Base-by-base conservation (phyloP, 1,284 basidiomycete genomes). In the Trametes versicolor region DNA sequence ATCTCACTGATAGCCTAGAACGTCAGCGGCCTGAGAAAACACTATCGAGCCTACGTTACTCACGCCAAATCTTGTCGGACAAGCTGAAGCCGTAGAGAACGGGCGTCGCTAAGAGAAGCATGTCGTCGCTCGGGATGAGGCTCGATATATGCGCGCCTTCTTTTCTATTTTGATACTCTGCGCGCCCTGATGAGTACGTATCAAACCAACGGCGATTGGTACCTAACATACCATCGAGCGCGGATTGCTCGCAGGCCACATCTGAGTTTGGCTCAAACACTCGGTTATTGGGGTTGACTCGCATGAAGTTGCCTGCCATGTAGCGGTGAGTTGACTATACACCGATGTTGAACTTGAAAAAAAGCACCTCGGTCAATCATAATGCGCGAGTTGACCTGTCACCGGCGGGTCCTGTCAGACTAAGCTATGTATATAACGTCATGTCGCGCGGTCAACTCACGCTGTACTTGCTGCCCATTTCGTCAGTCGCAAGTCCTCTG, bases 1-100 rank as follows among this genome's bases (percentile, higher is more conserved):
- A 85, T 71, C 86, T 84, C 58, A 87, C 86, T 87, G 29, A 32
- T n/a, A n/a, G n/a, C n/a, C n/a, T n/a, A n/a, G n/a, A n/a, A n/a
- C n/a, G 65, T 6, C 21, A 19, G 17, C 29, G 39, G 43, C 39
- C 13, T 51, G n/a, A 7, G 54, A 36, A n/a, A 29, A 13, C 27
- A 8, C 17, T 41, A 27, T 23, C 61, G 60, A 25, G 29, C 1
- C 17, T 86, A 78, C 66, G 87, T 87, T 1, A 80, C 85, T 59
- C 70, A 86, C 87, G 75, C 87, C 87, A 89, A 12, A 83, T 70
- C 69, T 89, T 87, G 68, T 87, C 87, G 2, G 77, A 68, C 41
- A 88, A 76, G 71, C 84, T 86, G 74, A 88, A 90, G 0, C 86
- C 87, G 64, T 84, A 86, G 0, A 88, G 80, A 41, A 85, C 75